These are phyloP conservation scores for Creolimax fragrantissima DNA, from an alignment of 78 protist genomes.

Conservation along the genomic window DNA sequence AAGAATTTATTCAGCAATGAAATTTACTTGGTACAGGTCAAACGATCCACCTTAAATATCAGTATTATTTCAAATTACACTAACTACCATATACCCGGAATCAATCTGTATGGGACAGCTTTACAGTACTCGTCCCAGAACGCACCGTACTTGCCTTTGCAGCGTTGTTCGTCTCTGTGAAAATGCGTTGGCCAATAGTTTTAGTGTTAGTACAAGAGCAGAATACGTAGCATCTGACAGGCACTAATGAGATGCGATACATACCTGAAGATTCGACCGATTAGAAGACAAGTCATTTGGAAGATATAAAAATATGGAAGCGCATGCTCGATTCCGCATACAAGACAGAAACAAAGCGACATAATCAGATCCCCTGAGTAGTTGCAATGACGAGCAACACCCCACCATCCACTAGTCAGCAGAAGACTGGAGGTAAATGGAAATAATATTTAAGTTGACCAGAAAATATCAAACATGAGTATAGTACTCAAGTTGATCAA, in stretches of 20 bases:
- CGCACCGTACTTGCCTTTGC: conserved; percentile 69
- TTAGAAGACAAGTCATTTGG: conserved; percentile 69
- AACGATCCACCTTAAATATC: too few species aligned
- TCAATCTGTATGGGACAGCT: conserved; percentile 60
- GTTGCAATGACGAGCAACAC: conserved; percentile 79
- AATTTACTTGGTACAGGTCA: too few species aligned
- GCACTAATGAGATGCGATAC: too few species aligned
- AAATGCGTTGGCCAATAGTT: too few species aligned
- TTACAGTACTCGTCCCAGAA: conserved; percentile 73
- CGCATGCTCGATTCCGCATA: conserved; percentile 30
- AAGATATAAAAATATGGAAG: conserved; percentile 73
- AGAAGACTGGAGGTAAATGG: conserved; percentile 40
- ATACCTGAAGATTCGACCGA: conserved; percentile 55
- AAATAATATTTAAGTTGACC: conserved; percentile 3
- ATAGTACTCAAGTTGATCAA: neutral
- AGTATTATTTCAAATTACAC: too few species aligned
- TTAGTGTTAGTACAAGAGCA: too few species aligned
- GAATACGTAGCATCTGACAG: too few species aligned
- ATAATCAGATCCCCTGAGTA: conserved; percentile 79
- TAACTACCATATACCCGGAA: conserved; percentile 66
- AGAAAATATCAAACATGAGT: neutral
- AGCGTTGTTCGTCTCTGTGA: conserved; percentile 68
- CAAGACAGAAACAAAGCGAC: conserved; percentile 50
- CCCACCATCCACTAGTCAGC: conserved; percentile 86
- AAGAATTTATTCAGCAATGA: too few species aligned